Evolutionary conservation across 2,329 filamentous ascomycete genomes (phyloP), one percentile per base, ranked within the genome.

Genomic region (Fusarium xyrophilum): DNA sequence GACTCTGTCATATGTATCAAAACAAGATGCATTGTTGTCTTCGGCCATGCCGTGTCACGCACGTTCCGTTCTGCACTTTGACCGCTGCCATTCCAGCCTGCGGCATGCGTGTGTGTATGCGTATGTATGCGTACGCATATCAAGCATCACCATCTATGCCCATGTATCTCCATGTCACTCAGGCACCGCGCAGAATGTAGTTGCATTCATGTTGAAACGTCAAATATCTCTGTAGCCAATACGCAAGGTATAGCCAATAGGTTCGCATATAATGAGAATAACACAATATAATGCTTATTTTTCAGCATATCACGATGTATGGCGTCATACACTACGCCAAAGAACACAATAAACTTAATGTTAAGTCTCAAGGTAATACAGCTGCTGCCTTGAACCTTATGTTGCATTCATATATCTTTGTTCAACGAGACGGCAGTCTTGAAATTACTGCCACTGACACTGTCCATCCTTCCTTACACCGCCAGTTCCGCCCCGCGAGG

Each of bases 401-500:
- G 15, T 17, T 65, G 23, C 32, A 39, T 50, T 38, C 43, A 53
- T 53, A 35, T 38, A 54, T 60, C 38, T 68, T 36, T 61, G 50
- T 56, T 69, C 40, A 56, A 69, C 53, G 63, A 59, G 43, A 55
- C 21, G 30, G 23, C 59, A 70, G 67, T 65, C 51, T 39, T 65
- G 44, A 68, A 65, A 66, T 48, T 64, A 68, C 60, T 72, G 58
- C 57, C 55, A 68, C 57, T 56, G 44, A 33, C 19, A 53, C 53
- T 50, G 59, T 71, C 42, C 54, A 44, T 68, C 52, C 52, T 48
- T 68, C 62, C 58, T 55, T 70, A 69, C 70, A 73, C 67, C 70
- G 69, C 67, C 67, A 72, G 71, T 73, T 66, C 57, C 52, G 62
- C 70, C 64, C 71, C 71, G 71, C 55, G 71, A 73, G 71, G 71